A percentile compares a stretch with the other conserved stretches of the same genome.
Evolutionary conservation across 2,329 filamentous ascomycete genomes (phyloP).

Genomic region (Helotiales sp.): DNA sequence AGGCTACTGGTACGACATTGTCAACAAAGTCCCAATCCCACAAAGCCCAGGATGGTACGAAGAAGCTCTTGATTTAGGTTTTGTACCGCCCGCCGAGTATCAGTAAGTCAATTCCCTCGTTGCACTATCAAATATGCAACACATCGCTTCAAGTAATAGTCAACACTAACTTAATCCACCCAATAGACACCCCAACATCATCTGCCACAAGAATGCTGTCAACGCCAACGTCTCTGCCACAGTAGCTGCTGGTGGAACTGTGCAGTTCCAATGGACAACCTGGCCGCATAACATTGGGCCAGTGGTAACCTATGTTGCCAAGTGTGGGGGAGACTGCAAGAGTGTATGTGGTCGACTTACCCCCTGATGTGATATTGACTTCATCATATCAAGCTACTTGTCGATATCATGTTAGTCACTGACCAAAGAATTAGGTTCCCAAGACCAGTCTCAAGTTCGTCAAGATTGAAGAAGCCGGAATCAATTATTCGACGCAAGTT

Average conservation of each 20-base stretch:
- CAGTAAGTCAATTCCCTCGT: slow-evolving; percentile 21
- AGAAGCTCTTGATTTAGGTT: slow-evolving; percentile 55
- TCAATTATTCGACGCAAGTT: slow-evolving; percentile 36
- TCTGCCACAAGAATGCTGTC: slow-evolving; percentile 62
- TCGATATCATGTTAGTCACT: background rate
- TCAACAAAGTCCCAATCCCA: slow-evolving; percentile 32
- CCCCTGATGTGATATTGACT: background rate
- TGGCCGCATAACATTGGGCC: slow-evolving; percentile 64
- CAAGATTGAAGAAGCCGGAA: slow-evolving; percentile 48
- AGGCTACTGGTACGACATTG: slow-evolving; percentile 41
- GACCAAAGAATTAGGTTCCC: slow-evolving; percentile 28
- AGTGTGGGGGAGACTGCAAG: slow-evolving; percentile 43
- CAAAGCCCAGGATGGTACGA: slow-evolving; percentile 49
- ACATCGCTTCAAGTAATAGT: no score
- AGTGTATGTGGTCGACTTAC: slow-evolving; percentile 28
- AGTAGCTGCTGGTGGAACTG: slow-evolving; percentile 60
- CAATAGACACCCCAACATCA: slow-evolving; percentile 52
- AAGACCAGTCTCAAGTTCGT: slow-evolving; percentile 47
- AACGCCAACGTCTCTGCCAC: slow-evolving; percentile 54
- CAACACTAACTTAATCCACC: no score
- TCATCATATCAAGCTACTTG: background rate
- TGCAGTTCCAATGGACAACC: slow-evolving; percentile 64
- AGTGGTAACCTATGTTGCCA: slow-evolving; percentile 32
- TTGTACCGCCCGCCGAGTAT: slow-evolving; percentile 53
- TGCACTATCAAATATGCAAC: background rate